Base-by-base conservation (phyloP, 352 stramenopile genomes). In the Pythium volutum region DNA sequence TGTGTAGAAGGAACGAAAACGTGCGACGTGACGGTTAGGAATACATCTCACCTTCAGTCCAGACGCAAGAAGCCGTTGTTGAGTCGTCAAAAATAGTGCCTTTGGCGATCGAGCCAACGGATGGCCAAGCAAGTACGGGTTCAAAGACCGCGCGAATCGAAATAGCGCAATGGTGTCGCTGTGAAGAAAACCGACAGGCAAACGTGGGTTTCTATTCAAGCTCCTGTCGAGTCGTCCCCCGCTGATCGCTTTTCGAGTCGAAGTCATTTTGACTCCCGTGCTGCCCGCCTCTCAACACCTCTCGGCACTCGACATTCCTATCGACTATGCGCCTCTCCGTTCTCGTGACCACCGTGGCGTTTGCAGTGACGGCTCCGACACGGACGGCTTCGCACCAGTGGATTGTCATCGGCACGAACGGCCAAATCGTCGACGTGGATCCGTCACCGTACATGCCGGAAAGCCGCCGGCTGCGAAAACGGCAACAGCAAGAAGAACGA, bases 391-490 rank as follows among this genome's bases (percentile, higher is more conserved):
- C 33, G 2, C 45, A 27, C 4, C 53, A 43, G 36, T 68, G 61
- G 61, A 68, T 68, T 38, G 61, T 68, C 20, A 53, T 68, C 4
- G 31, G 54, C 31, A 63, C 38, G 7, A 53, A 38, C 18, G 61
- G 61, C 1, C 34, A 49, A 10, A 4, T 68, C 22, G 12, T 67
- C 18, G 53, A 67, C 12, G 60, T 67, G 6, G 60, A 67, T 46
- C 61, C 61, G 22, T 12, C 15, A 7, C 61, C 53, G 4, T 68
- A 45, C 38, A 41, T 27, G 29, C 45, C 61, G 1, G 47, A 56
- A 22, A 41, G 31, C 29, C 60, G 52, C 14, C 43, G 41, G 6
- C 4, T 48, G 26, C 43, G 51, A 41, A 49, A 54, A 34, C 42
- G 41, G 33, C 38, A 9, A 2, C 26, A 36, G 31, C 18, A 33